These are phyloP conservation scores for Bretschneidera sinensis DNA, from an alignment of 345 rosid genomes.

Conservation along the genomic window DNA sequence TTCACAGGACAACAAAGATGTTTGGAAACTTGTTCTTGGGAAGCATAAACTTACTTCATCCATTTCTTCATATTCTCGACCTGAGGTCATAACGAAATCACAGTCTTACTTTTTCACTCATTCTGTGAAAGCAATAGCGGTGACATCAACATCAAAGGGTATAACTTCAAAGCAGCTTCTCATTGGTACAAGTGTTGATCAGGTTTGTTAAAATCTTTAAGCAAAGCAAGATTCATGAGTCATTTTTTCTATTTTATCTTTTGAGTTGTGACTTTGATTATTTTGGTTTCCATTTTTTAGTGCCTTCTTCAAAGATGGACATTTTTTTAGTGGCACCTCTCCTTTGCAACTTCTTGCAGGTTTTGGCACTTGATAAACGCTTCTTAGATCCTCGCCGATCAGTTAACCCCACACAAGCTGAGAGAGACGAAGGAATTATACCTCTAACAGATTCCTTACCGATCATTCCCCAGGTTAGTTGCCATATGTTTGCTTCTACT, in stretches of 20 bases:
- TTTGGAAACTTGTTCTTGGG: conserved; percentile 85
- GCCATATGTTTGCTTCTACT: conserved; percentile 8
- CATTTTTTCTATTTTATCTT: neutral
- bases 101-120: conserved; percentile 95
- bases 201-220: conserved; percentile 40
- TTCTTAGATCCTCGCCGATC: conserved; percentile 92
- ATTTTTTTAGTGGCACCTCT: neutral
- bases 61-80: conserved; percentile 73
- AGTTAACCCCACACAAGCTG: conserved; percentile 89
- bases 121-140: conserved; percentile 78
- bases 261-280: neutral
- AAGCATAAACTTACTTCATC: conserved; percentile 95
- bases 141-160: conserved; percentile 94
- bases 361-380: conserved; percentile 88
- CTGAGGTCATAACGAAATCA: conserved; percentile 78
- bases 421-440: conserved; percentile 91
- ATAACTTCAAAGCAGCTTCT: conserved; percentile 98
- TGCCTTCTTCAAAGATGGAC: neutral
- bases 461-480: conserved; percentile 81
- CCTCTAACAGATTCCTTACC: conserved; percentile 93
- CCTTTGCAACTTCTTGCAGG: conserved; percentile 29
- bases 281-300: neutral
- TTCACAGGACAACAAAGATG: conserved; percentile 92
- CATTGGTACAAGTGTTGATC: conserved; percentile 84
- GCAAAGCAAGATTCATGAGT: conserved; percentile 4